These are phyloP conservation scores for Emericellopsis terricola DNA, from an alignment of 495 filamentous ascomycete genomes.

Conservation along the genomic window DNA sequence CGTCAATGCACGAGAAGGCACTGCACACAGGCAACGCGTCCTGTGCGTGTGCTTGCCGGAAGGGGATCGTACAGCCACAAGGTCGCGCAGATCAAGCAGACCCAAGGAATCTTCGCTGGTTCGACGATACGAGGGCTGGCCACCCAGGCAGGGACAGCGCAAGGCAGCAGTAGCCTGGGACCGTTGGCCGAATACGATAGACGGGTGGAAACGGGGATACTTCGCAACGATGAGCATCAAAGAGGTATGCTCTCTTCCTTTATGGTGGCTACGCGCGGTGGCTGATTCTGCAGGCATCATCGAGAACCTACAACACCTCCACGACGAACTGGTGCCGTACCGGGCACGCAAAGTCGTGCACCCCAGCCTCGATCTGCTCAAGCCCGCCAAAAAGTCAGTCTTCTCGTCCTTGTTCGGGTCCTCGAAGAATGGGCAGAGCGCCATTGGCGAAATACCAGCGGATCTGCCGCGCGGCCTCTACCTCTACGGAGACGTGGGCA, in stretches of 20 bases:
- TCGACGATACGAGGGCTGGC: too few relatives aligned
- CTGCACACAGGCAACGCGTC: too few relatives aligned
- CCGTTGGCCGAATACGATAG: slow-evolving; percentile 77
- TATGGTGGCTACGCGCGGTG: not conserved
- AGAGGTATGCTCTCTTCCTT: slow-evolving; percentile 36
- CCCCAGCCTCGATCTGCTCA: slow-evolving; percentile 56
- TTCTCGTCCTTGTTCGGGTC: slow-evolving; percentile 54
- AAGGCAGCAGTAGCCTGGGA: too few relatives aligned
- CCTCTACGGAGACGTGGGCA: slow-evolving; percentile 92
- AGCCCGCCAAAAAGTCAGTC: slow-evolving; percentile 39
- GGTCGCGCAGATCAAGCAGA: too few relatives aligned
- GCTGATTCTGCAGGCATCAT: slow-evolving; percentile 48
- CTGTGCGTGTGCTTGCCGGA: too few relatives aligned
- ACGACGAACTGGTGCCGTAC: slow-evolving; percentile 66
- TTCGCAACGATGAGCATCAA: slow-evolving; percentile 83
- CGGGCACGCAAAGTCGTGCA: slow-evolving; percentile 52
- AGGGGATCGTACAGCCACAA: too few relatives aligned
- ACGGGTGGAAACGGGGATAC: slow-evolving; percentile 48
- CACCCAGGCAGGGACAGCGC: too few relatives aligned
- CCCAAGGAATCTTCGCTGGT: too few relatives aligned
- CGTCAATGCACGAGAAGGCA: too few relatives aligned
- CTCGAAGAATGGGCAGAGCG: slow-evolving; percentile 9
- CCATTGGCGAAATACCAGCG: slow-evolving; percentile 37
- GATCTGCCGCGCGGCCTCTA: slow-evolving; percentile 78
- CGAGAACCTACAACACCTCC: slow-evolving; percentile 70